These are phyloP conservation scores for Fusarium sp. DNA, from an alignment of 2,329 filamentous ascomycete genomes.

Conservation along the genomic window DNA sequence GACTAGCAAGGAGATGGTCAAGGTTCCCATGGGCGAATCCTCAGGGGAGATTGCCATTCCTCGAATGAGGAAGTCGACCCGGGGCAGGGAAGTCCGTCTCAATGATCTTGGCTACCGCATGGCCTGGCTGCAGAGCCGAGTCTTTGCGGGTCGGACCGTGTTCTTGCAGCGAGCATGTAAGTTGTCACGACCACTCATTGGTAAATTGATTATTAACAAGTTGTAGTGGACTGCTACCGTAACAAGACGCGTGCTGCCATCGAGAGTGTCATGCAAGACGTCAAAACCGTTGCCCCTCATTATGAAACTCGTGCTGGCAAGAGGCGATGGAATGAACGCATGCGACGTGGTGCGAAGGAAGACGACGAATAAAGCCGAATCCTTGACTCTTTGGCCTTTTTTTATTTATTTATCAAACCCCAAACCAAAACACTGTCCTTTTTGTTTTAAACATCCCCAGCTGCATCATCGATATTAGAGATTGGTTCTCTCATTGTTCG, in stretches of 20 bases:
- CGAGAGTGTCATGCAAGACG: constrained; percentile 79
- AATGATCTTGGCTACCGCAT: constrained; percentile 95
- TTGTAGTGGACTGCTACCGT: constrained; percentile 87
- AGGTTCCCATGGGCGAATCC: constrained; percentile 74
- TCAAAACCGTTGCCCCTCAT: constrained; percentile 78
- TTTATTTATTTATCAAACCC: constrained; percentile 3
- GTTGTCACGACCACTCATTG: constrained; percentile 51
- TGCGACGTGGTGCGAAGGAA: constrained; percentile 49
- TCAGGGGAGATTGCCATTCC: constrained; percentile 80
- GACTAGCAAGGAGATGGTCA: constrained; percentile 57
- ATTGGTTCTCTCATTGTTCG: constrained; percentile 30
- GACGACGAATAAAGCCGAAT: constrained; percentile 41
- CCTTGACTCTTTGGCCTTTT: background rate
- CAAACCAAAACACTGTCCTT: constrained; percentile 6
- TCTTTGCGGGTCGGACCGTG: constrained; percentile 85
- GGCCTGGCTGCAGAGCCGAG: constrained; percentile 94
- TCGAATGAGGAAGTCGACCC: constrained; percentile 73
- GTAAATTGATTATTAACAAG: constrained; percentile 11
- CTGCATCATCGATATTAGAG: constrained; percentile 26
- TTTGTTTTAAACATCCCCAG: constrained; percentile 10
- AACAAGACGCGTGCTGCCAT: constrained; percentile 89
- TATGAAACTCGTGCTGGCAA: constrained; percentile 92
- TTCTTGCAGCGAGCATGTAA: constrained; percentile 92
- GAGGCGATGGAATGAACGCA: constrained; percentile 74
- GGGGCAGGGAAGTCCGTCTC: constrained; percentile 85